A percentile compares a stretch with the other conserved stretches of the same genome.
phyloP scores from a whole-genome alignment of 495 filamentous ascomycete species.

The Talaromyces thailandensis region DNA sequence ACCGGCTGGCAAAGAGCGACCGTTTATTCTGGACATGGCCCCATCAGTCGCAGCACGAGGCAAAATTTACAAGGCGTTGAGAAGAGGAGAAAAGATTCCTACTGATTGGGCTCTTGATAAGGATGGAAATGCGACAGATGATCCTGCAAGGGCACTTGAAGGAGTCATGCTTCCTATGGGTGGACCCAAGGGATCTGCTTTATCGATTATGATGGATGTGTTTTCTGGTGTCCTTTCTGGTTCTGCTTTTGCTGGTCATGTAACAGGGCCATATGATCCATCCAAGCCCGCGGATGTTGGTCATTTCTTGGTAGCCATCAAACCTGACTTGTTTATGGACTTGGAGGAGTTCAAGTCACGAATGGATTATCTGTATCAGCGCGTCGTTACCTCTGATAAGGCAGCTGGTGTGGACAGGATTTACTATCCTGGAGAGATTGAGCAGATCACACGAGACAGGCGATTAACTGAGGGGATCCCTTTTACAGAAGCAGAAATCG shows the following conservation, averaged over 20 bases:
- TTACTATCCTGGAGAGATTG: conserved; percentile 73
- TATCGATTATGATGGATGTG: conserved; percentile 78
- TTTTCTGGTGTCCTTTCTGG: conserved; percentile 70
- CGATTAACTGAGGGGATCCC: conserved; percentile 55
- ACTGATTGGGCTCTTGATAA: conserved; percentile 63
- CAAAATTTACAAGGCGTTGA: conserved; percentile 65
- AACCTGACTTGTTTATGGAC: conserved; percentile 68
- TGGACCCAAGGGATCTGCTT: conserved; percentile 63
- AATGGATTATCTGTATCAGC: conserved; percentile 62
- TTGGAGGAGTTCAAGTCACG: conserved; percentile 57
- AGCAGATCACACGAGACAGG: conserved; percentile 50
- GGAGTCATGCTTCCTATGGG: conserved; percentile 78
- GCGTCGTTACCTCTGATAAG: conserved; percentile 54
- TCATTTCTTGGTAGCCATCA: conserved; percentile 67
- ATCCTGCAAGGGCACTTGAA: conserved; percentile 50
- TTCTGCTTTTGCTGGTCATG: conserved; percentile 61
- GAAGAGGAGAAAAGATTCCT: conserved; percentile 67
- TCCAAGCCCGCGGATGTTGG: conserved; percentile 61
- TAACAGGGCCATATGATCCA: conserved; percentile 64
- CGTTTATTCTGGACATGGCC: conserved; percentile 75
- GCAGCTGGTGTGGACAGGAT: conserved; percentile 64
- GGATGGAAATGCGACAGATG: conserved; percentile 58
- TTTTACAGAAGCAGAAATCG: conserved; percentile 54
- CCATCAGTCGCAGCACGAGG: conserved; percentile 63
- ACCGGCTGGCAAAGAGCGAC: conserved; percentile 43